Percentiles rank a stretch among this genome's conserved stretches.
These are phyloP conservation scores for Cadophora sp. DNA, from an alignment of 2,329 filamentous ascomycete species.

Conservation along the genomic window DNA sequence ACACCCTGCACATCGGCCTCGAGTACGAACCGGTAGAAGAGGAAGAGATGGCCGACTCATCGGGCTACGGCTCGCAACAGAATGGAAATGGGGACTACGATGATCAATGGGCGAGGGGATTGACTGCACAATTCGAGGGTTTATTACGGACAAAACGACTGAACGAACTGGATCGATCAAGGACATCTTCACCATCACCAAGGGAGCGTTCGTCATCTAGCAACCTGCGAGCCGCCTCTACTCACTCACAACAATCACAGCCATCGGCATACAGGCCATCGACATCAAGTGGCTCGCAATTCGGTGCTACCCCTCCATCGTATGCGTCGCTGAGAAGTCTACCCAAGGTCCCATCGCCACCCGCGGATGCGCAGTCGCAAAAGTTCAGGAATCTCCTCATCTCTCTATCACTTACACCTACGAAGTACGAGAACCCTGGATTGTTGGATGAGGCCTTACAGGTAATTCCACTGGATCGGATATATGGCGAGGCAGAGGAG, in stretches of 20 bases:
- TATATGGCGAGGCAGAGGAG: conserved; percentile 94
- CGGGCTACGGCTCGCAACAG: conserved; percentile 30
- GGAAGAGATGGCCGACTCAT: conserved; percentile 39
- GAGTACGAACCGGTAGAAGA: conserved; percentile 28
- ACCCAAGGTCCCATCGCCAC: conserved; percentile 76
- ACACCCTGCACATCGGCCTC: conserved; percentile 36
- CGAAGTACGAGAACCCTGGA: conserved; percentile 95
- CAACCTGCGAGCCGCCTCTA: conserved; percentile 51
- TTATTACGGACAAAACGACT: conserved; percentile 86
- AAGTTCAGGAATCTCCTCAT: conserved; percentile 85
- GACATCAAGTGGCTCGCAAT: conserved; percentile 50
- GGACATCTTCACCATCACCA: conserved; percentile 62
- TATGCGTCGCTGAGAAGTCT: conserved; percentile 68
- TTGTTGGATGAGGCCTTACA: conserved; percentile 90
- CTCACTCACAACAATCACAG: conserved; percentile 38
- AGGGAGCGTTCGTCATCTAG: conserved; percentile 57
- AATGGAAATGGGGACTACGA: conserved; percentile 51
- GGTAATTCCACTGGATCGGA: conserved; percentile 84
- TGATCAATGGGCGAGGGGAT: conserved; percentile 78
- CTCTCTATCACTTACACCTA: conserved; percentile 85
- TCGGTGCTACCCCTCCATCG: conserved; percentile 56
- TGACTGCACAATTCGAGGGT: conserved; percentile 86
- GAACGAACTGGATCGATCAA: conserved; percentile 76
- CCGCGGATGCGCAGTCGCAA: conserved; percentile 72
- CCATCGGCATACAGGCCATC: conserved; percentile 51